phyloP scores from a whole-genome alignment of 768 basidiomycete species.

The Lactarius sp. region DNA sequence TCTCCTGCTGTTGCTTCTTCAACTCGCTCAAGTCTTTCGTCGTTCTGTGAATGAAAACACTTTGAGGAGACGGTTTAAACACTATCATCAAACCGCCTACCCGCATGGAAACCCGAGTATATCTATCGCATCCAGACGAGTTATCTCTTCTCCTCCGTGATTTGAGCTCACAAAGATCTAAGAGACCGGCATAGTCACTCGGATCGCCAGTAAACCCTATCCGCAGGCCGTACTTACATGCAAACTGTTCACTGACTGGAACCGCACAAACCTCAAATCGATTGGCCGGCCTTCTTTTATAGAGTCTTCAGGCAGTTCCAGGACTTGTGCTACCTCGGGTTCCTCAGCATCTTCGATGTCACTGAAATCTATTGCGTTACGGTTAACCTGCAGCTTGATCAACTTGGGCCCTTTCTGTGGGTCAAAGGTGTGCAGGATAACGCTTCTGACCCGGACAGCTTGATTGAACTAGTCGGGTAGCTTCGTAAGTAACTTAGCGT shows the following conservation, averaged over 20 bases:
- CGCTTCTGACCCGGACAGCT: conserved; percentile 55
- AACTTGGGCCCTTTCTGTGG: conserved; percentile 48
- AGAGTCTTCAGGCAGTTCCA: conserved; percentile 49
- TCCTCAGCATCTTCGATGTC: conserved; percentile 55
- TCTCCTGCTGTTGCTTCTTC: conserved; percentile 30
- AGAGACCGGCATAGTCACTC: background rate
- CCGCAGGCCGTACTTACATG: conserved; percentile 44
- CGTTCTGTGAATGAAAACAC: conserved; percentile 26
- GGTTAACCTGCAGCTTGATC: conserved; percentile 62
- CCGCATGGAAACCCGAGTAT: conserved; percentile 54
- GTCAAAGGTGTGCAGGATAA: conserved; percentile 44
- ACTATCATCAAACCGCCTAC: conserved; percentile 35
- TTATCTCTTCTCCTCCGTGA: conserved; percentile 57
- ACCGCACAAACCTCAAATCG: conserved; percentile 57
- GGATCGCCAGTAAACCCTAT: background rate
- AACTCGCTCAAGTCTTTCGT: conserved; percentile 40
- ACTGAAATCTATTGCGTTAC: conserved; percentile 55
- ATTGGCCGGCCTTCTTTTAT: conserved; percentile 46
- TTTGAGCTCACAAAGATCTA: conserved; percentile 70
- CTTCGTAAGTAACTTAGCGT: background rate
- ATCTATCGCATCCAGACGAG: conserved; percentile 64
- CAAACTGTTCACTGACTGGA: conserved; percentile 62
- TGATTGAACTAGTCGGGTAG: conserved; percentile 55
- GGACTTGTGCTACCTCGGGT: conserved; percentile 49
- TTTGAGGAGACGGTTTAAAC: conserved; percentile 1